Evolutionary conservation across 2,329 filamentous ascomycete species (phyloP).

Genomic region (Bipolaris victoriae): DNA sequence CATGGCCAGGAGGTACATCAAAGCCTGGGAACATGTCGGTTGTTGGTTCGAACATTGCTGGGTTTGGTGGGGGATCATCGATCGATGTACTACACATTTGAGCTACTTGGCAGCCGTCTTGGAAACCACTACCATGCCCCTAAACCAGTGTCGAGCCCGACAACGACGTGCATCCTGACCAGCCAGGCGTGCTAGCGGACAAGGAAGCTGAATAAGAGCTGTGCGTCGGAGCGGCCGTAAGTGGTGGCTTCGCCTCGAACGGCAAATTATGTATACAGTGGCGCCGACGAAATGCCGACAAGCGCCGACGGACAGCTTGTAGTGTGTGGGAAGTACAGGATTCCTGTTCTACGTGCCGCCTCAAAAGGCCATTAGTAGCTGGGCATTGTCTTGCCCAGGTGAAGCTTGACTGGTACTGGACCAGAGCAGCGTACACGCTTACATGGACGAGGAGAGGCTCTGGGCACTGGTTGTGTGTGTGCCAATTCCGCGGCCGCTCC

Average conservation of each 20-base stretch:
- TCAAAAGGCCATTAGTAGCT: neutral
- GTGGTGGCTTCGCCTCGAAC: neutral
- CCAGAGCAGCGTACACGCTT: neutral
- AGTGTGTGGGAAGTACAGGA: too few relatives aligned
- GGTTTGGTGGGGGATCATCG: constrained; percentile 4
- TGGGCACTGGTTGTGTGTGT: neutral
- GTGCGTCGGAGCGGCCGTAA: constrained; percentile 1
- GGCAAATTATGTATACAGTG: neutral
- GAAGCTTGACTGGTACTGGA: neutral
- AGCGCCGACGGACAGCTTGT: neutral
- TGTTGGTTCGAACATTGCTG: constrained; percentile 5
- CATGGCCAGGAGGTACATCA: constrained; percentile 33
- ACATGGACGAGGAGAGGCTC: neutral
- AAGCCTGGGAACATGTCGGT: constrained; percentile 37
- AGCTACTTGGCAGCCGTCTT: neutral
- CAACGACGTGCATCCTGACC: constrained; percentile 4
- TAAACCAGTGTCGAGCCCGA: constrained; percentile 2
- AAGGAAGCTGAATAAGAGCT: neutral
- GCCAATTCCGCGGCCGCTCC: neutral
- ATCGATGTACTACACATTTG: constrained; percentile 6
- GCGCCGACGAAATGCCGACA: constrained; percentile 6
- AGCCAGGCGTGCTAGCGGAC: constrained; percentile 5
- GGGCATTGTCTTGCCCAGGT: neutral
- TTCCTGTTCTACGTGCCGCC: neutral
- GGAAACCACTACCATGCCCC: constrained; percentile 3